These are phyloP conservation scores for Colletotrichum coccodes DNA, from an alignment of 2,329 filamentous ascomycete species.

Conservation along the genomic window DNA sequence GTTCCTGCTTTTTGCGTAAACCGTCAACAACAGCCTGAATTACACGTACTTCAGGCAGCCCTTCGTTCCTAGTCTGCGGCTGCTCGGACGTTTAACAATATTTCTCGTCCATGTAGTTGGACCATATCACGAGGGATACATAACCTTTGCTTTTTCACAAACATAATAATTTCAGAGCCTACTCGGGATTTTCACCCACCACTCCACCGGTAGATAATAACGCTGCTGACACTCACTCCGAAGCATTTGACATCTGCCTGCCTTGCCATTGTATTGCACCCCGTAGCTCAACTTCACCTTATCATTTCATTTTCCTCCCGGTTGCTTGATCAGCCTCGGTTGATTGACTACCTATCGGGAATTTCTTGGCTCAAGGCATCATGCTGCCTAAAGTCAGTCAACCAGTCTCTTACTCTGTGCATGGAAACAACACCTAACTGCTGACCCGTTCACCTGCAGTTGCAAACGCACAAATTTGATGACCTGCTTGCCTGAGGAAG, in stretches of 20 bases:
- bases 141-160: neutral
- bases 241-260: too few species aligned
- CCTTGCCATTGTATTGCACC: too few species aligned
- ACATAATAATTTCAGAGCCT: neutral
- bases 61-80: neutral
- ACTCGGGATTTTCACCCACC: neutral
- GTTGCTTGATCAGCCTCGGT: neutral
- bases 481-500: neutral
- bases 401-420: neutral
- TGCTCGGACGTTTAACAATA: neutral
- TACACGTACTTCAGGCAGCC: neutral
- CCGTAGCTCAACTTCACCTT: too few species aligned
- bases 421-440: neutral
- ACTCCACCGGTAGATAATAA: neutral
- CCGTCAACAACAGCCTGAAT: neutral
- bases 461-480: neutral
- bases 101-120: too few species aligned
- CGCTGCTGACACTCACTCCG: neutral
- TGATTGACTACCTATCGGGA: neutral
- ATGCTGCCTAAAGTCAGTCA: neutral
- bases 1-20: neutral
- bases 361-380: too few species aligned
- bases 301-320: neutral
- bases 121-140: neutral
- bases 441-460: neutral